These are phyloP conservation scores for Cephalotrichum gorgonifer DNA, from an alignment of 2,329 filamentous ascomycete genomes.

Conservation along the genomic window DNA sequence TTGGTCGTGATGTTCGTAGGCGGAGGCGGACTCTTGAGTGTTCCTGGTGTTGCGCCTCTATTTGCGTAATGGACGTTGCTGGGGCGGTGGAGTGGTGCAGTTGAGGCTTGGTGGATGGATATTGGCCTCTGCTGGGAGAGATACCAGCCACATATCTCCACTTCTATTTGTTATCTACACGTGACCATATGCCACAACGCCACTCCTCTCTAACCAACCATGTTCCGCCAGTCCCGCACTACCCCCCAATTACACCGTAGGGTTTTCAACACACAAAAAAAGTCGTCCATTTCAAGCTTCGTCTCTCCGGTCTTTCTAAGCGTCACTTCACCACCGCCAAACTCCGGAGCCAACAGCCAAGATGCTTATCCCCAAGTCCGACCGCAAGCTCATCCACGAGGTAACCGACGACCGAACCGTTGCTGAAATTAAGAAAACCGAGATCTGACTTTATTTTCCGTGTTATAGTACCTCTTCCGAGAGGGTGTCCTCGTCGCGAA, in stretches of 20 bases:
- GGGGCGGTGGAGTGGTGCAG: neutral
- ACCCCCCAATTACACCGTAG: slow-evolving; percentile 16
- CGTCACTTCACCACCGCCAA: slow-evolving; percentile 11
- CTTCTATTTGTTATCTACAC: neutral
- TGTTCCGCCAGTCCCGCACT: neutral
- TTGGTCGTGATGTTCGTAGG: neutral
- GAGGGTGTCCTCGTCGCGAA: slow-evolving; percentile 90
- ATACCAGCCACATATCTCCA: neutral
- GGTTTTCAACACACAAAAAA: slow-evolving; percentile 36
- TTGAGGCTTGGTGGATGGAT: neutral
- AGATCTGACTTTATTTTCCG: slow-evolving; percentile 8
- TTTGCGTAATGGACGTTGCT: neutral
- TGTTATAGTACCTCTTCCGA: slow-evolving; percentile 83
- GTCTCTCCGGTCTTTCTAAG: slow-evolving; percentile 11
- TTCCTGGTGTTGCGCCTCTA: neutral
- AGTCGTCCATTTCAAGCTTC: slow-evolving; percentile 31
- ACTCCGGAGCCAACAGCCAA: slow-evolving; percentile 38
- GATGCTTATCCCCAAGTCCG: slow-evolving; percentile 99
- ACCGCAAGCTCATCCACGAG: slow-evolving; percentile 99
- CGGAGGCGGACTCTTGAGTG: neutral
- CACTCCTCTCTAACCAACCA: neutral
- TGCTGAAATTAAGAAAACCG: slow-evolving; percentile 12
- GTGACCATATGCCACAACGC: neutral
- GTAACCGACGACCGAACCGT: slow-evolving; percentile 19
- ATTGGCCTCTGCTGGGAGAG: neutral